Evolutionary conservation across 2,329 filamentous ascomycete species (phyloP), one percentile per base, ranked within the genome.

Genomic region (Trichoderma afroharzianum): DNA sequence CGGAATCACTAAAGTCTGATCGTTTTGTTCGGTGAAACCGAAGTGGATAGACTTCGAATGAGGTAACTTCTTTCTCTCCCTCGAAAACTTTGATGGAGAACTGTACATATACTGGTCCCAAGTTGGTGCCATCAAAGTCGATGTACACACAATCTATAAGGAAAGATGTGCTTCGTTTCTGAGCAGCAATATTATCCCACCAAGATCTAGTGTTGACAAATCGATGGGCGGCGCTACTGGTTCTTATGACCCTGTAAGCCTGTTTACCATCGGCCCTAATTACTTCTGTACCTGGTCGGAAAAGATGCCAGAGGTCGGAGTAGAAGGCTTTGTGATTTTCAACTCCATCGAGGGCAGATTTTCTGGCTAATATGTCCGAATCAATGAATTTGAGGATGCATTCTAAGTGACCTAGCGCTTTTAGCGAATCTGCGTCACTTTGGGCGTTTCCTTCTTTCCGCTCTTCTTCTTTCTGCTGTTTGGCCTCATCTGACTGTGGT

Each of bases 51-150:
- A 80, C 70, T 1, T 73, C 68, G 0, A 81, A 72, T 0, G 75
- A 74, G 0, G 73, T 74, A 14, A 81, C 64, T 1, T 62, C 57
- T 50, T 72, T 78, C 28, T 76, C 74, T 3, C 77, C 77, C 0
- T 78, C 77, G 50, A 76, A 81, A 1, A 61, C 55, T 4, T 63
- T 43, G 58, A 81, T 72, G 0, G 70, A 18, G 28, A 80, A 77
- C 0, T 8, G 63, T 4, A 67, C 74, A 3, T 3, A 8, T 1
- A 80, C 77, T 0, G 79, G 79, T 0, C 79, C 79, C 1, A 80
- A 57, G 2, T 61, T 21, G 5, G 74, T 74, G 0, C 80, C 80
- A 36, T 81, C 78, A 66, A 79, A 81, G 62, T 80, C 75, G 18
- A 80, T 73, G 33, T 77, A 75, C 18, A 77, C 73, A 68, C 76